Percentiles rank a stretch among this genome's conserved stretches.
Evolutionary conservation across 371 early-diverging fungal genomes (phyloP).

Genomic region (Choanephora cucurbitarum): DNA sequence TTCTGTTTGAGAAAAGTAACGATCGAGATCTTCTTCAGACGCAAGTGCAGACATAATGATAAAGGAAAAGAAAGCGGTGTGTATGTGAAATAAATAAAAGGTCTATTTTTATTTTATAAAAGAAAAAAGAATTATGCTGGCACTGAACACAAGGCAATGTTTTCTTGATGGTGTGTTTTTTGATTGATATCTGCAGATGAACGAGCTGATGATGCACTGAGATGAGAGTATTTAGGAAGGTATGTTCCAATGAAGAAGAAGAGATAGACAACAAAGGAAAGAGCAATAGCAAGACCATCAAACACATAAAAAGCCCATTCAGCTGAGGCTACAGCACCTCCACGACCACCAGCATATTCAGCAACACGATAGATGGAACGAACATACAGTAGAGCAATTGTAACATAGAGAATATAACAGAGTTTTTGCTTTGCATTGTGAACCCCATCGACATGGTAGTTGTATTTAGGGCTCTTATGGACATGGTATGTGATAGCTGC

Average conservation of each 20-base stretch:
- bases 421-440: constrained; percentile 3
- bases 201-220: background rate
- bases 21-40: constrained; percentile 61
- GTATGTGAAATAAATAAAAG: too few relatives aligned
- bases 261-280: background rate
- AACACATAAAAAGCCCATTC: constrained; percentile 25
- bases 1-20: constrained; percentile 66
- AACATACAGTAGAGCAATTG: background rate
- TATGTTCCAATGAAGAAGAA: constrained; percentile 10
- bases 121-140: too few relatives aligned
- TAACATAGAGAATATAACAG: background rate
- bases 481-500: constrained; percentile 9
- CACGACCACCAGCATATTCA: constrained; percentile 8
- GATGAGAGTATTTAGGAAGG: background rate
- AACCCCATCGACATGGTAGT: background rate
- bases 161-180: too few relatives aligned
- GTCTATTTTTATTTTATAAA: too few relatives aligned
- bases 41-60: constrained; percentile 9
- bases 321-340: constrained; percentile 4
- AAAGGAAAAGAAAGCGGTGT: too few relatives aligned
- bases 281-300: constrained; percentile 4
- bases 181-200: too few relatives aligned
- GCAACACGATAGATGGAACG: constrained; percentile 12
- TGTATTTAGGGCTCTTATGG: constrained; percentile 7
- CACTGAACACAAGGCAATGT: too few relatives aligned